Evolutionary conservation across 1,284 basidiomycete genomes (phyloP).

Genomic region (Pisolithus thermaeus): DNA sequence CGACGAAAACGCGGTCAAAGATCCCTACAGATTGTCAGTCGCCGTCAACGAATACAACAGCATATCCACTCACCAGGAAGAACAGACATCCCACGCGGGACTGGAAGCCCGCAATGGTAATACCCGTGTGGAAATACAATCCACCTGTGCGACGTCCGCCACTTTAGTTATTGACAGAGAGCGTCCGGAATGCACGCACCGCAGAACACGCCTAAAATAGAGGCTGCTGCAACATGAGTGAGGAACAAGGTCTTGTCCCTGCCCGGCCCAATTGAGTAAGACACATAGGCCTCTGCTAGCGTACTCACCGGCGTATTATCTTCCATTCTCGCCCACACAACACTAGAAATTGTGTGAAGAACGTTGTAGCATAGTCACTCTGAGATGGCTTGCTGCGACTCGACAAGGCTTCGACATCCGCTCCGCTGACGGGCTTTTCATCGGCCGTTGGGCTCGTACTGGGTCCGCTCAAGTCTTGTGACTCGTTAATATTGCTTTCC

Average conservation of each 20-base stretch:
- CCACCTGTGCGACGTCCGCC: slow-evolving; percentile 47
- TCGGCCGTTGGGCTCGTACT: neutral
- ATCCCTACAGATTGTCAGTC: slow-evolving; percentile 45
- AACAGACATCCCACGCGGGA: slow-evolving; percentile 86
- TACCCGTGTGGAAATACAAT: slow-evolving; percentile 73
- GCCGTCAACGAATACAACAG: neutral
- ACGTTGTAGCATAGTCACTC: slow-evolving; percentile 57
- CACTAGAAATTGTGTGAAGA: slow-evolving; percentile 82
- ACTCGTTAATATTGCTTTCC: slow-evolving; percentile 5
- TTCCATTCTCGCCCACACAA: slow-evolving; percentile 80
- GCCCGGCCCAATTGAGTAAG: slow-evolving; percentile 1
- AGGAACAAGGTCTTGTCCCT: slow-evolving; percentile 81
- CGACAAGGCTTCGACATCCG: slow-evolving; percentile 20
- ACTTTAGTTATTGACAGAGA: slow-evolving; percentile 1
- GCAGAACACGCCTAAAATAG: slow-evolving; percentile 74
- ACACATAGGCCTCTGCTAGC: neutral
- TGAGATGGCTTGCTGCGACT: slow-evolving; percentile 8
- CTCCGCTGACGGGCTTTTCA: slow-evolving; percentile 10
- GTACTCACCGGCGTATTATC: slow-evolving; percentile 58
- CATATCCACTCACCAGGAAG: slow-evolving; percentile 64
- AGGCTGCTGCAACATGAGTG: slow-evolving; percentile 66
- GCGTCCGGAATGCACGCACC: slow-evolving; percentile 32
- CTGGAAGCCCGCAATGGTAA: slow-evolving; percentile 87
- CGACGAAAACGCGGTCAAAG: slow-evolving; percentile 82
- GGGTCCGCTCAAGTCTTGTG: neutral